These are phyloP conservation scores for Solanum hybrid DNA, from an alignment of 305 asterid genomes.

Conservation along the genomic window DNA sequence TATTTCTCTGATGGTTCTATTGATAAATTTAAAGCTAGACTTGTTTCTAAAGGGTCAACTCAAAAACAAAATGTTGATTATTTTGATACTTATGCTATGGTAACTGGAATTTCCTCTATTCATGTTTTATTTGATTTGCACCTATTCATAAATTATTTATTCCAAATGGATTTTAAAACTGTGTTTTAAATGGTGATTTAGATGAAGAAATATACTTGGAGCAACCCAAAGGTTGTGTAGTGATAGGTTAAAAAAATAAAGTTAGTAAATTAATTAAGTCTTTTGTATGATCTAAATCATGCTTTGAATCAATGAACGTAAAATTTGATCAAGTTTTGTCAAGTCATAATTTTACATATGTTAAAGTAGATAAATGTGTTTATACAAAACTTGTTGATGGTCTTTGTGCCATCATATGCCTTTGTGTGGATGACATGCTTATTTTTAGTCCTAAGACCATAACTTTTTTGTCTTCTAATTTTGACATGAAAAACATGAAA, in stretches of 20 bases:
- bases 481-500: too few relatives aligned
- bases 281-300: neutral
- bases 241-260: neutral
- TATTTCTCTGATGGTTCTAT: neutral
- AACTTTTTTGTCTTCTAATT: too few relatives aligned
- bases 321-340: neutral
- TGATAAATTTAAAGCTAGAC: neutral
- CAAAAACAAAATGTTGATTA: neutral
- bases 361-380: neutral
- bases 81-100: neutral
- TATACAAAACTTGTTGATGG: neutral
- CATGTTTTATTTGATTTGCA: too few relatives aligned
- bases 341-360: neutral
- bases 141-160: too few relatives aligned
- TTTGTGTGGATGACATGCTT: neutral
- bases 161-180: too few relatives aligned
- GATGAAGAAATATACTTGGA: too few relatives aligned
- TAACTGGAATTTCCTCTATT: neutral
- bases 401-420: neutral
- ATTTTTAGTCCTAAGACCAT: neutral
- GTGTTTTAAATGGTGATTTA: too few relatives aligned
- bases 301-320: neutral
- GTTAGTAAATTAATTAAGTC: neutral
- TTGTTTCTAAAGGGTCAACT: neutral
- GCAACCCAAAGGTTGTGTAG: neutral